These are phyloP conservation scores for Pseudognaphalium luteoalbum DNA, from an alignment of 129 eudicot genomes.

Conservation along the genomic window DNA sequence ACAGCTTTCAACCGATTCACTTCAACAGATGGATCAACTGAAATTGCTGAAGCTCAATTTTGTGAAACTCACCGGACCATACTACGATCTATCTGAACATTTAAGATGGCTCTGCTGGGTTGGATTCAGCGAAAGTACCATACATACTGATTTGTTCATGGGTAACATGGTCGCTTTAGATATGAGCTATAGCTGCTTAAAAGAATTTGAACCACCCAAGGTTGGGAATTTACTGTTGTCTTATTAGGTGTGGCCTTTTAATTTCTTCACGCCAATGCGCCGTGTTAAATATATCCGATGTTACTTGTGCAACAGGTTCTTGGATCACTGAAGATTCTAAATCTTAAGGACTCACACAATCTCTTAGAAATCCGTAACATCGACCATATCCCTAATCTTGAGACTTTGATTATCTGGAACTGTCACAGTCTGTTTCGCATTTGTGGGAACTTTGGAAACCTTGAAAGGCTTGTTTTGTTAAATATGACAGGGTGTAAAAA, in stretches of 20 bases:
- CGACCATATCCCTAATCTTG: constrained; percentile 17
- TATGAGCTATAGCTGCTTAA: constrained; percentile 29
- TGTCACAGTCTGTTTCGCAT: constrained; percentile 17
- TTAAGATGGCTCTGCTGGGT: constrained; percentile 41
- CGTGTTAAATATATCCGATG: background rate
- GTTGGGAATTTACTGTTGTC: background rate
- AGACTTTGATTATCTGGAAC: constrained; percentile 35
- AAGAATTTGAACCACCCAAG: constrained; percentile 24
- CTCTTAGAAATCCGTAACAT: constrained; percentile 14
- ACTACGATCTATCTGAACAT: constrained; percentile 19
- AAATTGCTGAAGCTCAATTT: constrained; percentile 33
- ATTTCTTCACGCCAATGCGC: background rate
- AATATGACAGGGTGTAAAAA: constrained; percentile 33
- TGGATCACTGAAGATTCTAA: constrained; percentile 18
- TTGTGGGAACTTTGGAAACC: constrained; percentile 13
- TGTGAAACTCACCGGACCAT: constrained; percentile 25
- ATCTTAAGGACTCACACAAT: constrained; percentile 29
- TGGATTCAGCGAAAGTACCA: constrained; percentile 10
- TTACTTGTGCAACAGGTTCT: constrained; percentile 27
- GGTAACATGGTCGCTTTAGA: constrained; percentile 32
- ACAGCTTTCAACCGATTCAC: constrained; percentile 13
- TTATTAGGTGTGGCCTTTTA: background rate
- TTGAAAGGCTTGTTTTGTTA: constrained; percentile 4
- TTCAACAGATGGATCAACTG: constrained; percentile 30
- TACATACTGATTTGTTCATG: constrained; percentile 20